Conservation (phyloP, 106 monocot genomes). For the Agapanthus africanus region DNA sequence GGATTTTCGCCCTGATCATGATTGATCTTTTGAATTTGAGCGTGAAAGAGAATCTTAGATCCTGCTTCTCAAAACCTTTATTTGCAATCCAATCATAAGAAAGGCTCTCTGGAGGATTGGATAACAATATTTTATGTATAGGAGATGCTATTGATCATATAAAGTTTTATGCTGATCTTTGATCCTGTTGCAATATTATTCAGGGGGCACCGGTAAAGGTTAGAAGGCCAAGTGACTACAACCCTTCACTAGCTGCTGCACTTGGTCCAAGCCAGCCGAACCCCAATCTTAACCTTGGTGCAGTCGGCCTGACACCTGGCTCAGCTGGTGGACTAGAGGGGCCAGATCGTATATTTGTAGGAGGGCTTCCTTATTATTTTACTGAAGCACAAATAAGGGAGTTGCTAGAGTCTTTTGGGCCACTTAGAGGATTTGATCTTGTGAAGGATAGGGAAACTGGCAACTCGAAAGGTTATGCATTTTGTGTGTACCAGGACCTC, state of each 20-base stretch:
- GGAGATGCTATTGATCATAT: neutral
- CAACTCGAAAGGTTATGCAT: constrained; percentile 85
- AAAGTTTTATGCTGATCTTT: neutral
- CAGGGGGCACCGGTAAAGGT: constrained; percentile 93
- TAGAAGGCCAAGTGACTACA: constrained; percentile 85
- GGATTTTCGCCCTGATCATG: no score
- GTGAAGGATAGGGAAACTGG: constrained; percentile 94
- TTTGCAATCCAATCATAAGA: no score
- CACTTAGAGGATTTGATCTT: constrained; percentile 81
- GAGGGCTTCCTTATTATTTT: constrained; percentile 77
- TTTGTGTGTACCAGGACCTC: constrained; percentile 85
- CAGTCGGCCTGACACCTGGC: constrained; percentile 61
- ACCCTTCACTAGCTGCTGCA: constrained; percentile 64
- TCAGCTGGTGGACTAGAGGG: constrained; percentile 68
- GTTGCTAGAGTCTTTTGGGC: constrained; percentile 71
- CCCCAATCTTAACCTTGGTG: constrained; percentile 57
- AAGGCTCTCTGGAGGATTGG: no score
- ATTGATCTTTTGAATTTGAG: no score
- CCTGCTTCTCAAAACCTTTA: no score
- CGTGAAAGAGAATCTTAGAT: no score
- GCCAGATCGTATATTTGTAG: constrained; percentile 71
- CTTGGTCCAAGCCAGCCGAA: constrained; percentile 73
- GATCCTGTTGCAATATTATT: constrained; percentile 1
- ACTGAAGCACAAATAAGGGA: constrained; percentile 69
- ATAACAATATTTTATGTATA: neutral